Base-by-base conservation (phyloP, 2,329 filamentous ascomycete species). In the Colletotrichum trifolii region DNA sequence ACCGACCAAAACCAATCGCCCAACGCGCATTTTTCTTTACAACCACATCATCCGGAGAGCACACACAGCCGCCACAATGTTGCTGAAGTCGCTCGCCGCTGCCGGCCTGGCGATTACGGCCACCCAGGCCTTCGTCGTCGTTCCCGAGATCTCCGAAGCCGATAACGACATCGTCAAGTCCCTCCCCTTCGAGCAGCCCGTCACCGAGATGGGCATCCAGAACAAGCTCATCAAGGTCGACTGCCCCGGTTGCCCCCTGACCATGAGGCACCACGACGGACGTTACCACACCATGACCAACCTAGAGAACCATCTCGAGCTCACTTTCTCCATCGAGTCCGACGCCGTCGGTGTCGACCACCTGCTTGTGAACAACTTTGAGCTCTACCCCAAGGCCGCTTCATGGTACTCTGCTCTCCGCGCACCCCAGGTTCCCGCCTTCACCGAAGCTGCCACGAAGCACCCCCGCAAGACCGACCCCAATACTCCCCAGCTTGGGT, bases 311-410 rank as follows among this genome's bases (percentile, higher is more conserved):
- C 78, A 82, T 59, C 75, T 89, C 61, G 77, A 82, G 68, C 77
- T 91, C 43, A 80, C 84, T 70, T 85, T 91, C 70, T 77, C 73
- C 62, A 74, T 91, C 67, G 80, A 85, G 13, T 77, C 82, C 65
- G 75, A 77, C 36, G 68, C 74, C 45, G 78, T 77, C 52, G 64
- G 60, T 17, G 71, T 73, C 63, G 81, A 84, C 67, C 78, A 77
- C 46, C 78, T 91, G 34, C 72, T 86, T 42, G 71, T 91, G 62
- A 90, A 91, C 74, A 86, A 83, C 62, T 83, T 85, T 66, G 83
- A 87, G 70, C 78, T 91, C 15, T 91, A 88, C 69, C 85, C 86
- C 13, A 76, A 80, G 55, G 74, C 85, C 68, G 77, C 85, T 71
- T 79, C 82, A 1, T 78, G 81, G 73, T 73, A 73, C 68, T 75